A percentile compares a stretch with the other conserved stretches of the same genome.
Conservation (phyloP, 306 rosid species). For the Citrullus colocynthis region DNA sequence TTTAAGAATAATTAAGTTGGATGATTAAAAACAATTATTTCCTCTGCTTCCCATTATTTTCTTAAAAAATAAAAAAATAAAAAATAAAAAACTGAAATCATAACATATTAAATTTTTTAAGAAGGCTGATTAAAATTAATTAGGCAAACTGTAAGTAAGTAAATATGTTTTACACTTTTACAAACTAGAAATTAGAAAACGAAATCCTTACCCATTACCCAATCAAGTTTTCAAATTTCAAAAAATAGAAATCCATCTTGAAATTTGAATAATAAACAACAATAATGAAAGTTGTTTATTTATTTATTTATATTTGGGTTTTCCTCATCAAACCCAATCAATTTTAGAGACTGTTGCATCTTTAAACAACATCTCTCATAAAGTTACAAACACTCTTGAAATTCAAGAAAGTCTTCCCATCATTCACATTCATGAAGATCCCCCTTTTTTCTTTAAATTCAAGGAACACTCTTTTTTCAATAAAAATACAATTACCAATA, state of each 20-base stretch:
- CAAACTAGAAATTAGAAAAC: too few relatives aligned
- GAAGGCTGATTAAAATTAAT: too few relatives aligned
- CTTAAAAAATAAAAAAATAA: too few relatives aligned
- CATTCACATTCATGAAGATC: not conserved
- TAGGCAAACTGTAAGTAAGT: too few relatives aligned
- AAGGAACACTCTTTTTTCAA: not conserved
- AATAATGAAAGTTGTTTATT: not conserved
- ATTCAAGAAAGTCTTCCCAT: not conserved
- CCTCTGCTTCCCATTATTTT: too few relatives aligned
- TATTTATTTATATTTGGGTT: not conserved
- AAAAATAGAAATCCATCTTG: not conserved
- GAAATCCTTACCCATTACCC: too few relatives aligned
- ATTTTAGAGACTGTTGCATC: not conserved
- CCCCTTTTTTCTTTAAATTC: not conserved
- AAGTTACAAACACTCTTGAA: slow-evolving; percentile 1
- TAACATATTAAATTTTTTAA: too few relatives aligned
- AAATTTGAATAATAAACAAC: not conserved
- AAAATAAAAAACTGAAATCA: too few relatives aligned
- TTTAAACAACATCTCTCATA: not conserved
- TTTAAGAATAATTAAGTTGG: too few relatives aligned
- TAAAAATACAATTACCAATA: not conserved
- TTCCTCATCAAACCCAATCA: not conserved
- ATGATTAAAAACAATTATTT: too few relatives aligned
- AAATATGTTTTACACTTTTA: too few relatives aligned
- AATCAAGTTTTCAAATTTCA: too few relatives aligned